phyloP scores from a whole-genome alignment of 2,329 filamentous ascomycete genomes.

The Diaporthe humulicola region DNA sequence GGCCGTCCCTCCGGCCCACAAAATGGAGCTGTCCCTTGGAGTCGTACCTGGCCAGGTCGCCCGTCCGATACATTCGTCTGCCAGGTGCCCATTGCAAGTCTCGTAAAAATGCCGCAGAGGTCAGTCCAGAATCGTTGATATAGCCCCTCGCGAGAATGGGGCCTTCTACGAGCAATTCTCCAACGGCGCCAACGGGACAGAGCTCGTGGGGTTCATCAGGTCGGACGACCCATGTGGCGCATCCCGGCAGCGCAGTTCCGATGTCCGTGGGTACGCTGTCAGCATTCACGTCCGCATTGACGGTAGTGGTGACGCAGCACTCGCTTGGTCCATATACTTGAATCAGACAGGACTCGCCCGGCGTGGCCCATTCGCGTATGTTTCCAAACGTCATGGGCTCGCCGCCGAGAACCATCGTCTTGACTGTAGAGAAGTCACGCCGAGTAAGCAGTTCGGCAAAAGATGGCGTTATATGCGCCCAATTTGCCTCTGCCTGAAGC shows the following conservation, averaged over 20 bases:
- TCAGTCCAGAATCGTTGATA: neutral
- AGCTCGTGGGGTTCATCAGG: neutral
- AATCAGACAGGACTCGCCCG: slow-evolving; percentile 55
- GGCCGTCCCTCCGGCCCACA: slow-evolving; percentile 57
- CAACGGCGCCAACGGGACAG: neutral
- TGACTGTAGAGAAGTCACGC: neutral
- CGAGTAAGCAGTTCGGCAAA: neutral
- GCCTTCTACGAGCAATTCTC: slow-evolving; percentile 14
- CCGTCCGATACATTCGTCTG: slow-evolving; percentile 52
- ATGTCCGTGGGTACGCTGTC: neutral
- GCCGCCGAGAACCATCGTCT: neutral
- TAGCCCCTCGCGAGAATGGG: slow-evolving; percentile 1
- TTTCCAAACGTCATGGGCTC: slow-evolving; percentile 1
- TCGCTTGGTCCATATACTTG: slow-evolving; percentile 39
- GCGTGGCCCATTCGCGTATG: neutral
- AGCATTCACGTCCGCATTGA: neutral
- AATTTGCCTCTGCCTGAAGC: neutral
- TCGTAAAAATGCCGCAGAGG: neutral
- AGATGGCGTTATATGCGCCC: neutral
- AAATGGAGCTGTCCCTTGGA: slow-evolving; percentile 49
- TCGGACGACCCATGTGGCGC: neutral
- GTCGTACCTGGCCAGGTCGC: slow-evolving; percentile 55
- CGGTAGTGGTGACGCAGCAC: neutral
- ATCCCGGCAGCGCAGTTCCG: neutral
- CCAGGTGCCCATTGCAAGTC: neutral